Conservation (phyloP, 345 rosid genomes). For the Cardiospermum halicacabum region DNA sequence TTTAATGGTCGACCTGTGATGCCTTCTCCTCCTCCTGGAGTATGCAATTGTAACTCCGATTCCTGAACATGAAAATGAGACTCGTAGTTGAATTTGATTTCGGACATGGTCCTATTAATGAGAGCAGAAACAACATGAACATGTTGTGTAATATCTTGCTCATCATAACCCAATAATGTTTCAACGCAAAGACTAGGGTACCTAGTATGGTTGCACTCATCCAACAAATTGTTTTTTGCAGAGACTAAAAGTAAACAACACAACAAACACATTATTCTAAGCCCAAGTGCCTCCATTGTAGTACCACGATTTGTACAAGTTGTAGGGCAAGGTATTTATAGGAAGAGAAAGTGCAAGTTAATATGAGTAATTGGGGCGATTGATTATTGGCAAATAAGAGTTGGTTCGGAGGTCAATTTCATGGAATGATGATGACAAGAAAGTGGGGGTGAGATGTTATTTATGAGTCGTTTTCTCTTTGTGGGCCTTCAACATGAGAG, state of each 20-base stretch:
- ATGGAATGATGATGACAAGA: neutral
- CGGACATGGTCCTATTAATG: slow-evolving; percentile 54
- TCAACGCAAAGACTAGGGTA: slow-evolving; percentile 61
- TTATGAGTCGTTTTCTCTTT: neutral
- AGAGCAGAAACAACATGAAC: slow-evolving; percentile 42
- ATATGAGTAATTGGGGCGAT: neutral
- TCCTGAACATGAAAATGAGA: slow-evolving; percentile 16
- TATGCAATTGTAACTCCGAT: slow-evolving; percentile 22
- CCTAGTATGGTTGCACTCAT: slow-evolving; percentile 45
- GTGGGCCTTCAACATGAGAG: neutral
- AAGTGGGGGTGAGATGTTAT: slow-evolving; percentile 17
- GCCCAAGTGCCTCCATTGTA: no score
- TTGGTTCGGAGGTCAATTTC: slow-evolving; percentile 31
- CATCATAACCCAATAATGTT: slow-evolving; percentile 30
- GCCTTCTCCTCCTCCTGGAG: no score
- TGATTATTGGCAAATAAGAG: neutral
- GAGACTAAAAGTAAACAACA: slow-evolving; percentile 14
- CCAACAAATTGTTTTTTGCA: slow-evolving; percentile 24
- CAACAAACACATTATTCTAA: slow-evolving; percentile 24
- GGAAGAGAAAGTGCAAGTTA: slow-evolving; percentile 3
- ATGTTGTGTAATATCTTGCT: slow-evolving; percentile 9
- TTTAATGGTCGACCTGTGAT: slow-evolving; percentile 31
- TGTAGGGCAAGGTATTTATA: slow-evolving; percentile 26
- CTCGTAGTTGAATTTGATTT: slow-evolving; percentile 33
- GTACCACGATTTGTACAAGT: no score